phyloP scores from a whole-genome alignment of 306 rosid genomes.

The Vigna angularis region DNA sequence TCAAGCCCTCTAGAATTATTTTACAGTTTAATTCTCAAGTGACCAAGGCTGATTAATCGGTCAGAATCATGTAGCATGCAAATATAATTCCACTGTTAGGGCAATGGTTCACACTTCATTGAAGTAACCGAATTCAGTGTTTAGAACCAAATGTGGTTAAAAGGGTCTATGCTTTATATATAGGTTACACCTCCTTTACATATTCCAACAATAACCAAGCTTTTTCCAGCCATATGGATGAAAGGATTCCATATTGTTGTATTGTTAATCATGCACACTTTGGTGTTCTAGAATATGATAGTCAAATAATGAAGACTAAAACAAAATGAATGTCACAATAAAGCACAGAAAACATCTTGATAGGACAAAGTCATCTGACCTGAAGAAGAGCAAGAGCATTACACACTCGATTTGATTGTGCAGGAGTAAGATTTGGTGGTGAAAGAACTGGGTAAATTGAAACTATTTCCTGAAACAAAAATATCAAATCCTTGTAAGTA shows the following conservation, averaged over 20 bases:
- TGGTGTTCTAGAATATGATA: slow-evolving; percentile 16
- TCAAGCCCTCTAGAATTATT: too few species aligned
- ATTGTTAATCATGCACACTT: neutral
- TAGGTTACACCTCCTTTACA: slow-evolving; percentile 19
- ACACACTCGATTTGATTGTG: slow-evolving; percentile 94
- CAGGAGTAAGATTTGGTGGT: slow-evolving; percentile 91
- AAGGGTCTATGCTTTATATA: slow-evolving; percentile 4
- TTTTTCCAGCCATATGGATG: neutral
- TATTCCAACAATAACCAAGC: neutral
- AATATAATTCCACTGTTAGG: neutral
- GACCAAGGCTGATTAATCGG: neutral
- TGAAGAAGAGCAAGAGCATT: slow-evolving; percentile 99
- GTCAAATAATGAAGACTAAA: slow-evolving; percentile 29
- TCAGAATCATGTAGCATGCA: slow-evolving; percentile 1
- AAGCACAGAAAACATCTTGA: slow-evolving; percentile 24
- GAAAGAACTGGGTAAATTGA: slow-evolving; percentile 95
- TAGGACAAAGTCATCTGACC: slow-evolving; percentile 55
- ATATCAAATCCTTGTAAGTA: slow-evolving; percentile 30
- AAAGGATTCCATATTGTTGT: neutral
- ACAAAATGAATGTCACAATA: slow-evolving; percentile 23
- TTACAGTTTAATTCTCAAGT: too few species aligned
- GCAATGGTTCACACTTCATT: slow-evolving; percentile 1
- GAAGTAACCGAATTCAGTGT: neutral
- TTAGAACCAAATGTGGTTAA: neutral
- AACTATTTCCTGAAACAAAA: slow-evolving; percentile 79